Percentiles rank a stretch among this genome's conserved stretches.
Conservation (phyloP, 768 basidiomycete genomes). For the Lactarius pseudohatsudake region DNA sequence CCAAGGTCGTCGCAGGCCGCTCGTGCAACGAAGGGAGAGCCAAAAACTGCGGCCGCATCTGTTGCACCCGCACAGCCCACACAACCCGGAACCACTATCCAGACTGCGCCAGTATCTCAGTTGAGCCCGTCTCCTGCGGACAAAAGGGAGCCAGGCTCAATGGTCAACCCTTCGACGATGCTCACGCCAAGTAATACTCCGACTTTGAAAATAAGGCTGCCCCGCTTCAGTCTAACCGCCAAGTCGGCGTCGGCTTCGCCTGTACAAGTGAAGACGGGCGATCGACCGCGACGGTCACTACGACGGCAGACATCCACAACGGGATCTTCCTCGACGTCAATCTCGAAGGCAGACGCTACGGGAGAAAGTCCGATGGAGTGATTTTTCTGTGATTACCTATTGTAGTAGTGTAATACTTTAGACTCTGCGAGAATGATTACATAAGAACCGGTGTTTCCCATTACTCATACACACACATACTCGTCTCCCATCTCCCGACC, state of each 20-base stretch:
- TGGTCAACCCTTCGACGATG: conserved; percentile 15
- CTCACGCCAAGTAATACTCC: conserved; percentile 9
- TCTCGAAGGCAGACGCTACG: conserved; percentile 22
- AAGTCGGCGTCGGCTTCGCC: conserved; percentile 21
- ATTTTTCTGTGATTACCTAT: conserved; percentile 5
- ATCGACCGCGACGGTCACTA: conserved; percentile 25
- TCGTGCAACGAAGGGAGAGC: conserved; percentile 16
- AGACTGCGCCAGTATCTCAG: conserved; percentile 2
- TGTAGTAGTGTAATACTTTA: background rate
- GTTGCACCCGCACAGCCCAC: background rate
- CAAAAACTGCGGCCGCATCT: background rate
- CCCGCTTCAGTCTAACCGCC: conserved; percentile 20
- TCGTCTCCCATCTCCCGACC: conserved; percentile 3
- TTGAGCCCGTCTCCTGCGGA: conserved; percentile 9
- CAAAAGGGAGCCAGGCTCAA: background rate
- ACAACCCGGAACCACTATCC: background rate
- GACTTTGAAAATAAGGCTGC: conserved; percentile 26
- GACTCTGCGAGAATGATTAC: conserved; percentile 16
- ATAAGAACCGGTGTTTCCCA: conserved; percentile 6
- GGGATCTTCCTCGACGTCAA: conserved; percentile 26
- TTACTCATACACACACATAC: background rate
- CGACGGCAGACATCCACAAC: conserved; percentile 26
- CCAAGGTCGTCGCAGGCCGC: conserved; percentile 4
- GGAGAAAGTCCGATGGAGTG: conserved; percentile 24
- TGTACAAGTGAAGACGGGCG: conserved; percentile 13